A percentile compares a stretch with the other conserved stretches of the same genome.
These are phyloP conservation scores for Cordyceps fumosorosea DNA, from an alignment of 2,329 filamentous ascomycete genomes.

Conservation along the genomic window DNA sequence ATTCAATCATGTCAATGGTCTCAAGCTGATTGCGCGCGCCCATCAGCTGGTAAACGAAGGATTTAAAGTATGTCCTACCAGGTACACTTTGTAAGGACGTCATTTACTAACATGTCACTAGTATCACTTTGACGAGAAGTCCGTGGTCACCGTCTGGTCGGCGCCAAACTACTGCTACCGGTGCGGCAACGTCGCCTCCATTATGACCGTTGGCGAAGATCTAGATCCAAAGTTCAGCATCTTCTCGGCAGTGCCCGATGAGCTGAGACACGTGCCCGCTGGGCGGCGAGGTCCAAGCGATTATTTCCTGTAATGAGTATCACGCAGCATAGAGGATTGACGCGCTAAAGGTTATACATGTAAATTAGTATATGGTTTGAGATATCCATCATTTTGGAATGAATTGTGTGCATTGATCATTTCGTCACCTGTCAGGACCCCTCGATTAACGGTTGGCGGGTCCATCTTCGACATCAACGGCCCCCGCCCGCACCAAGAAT, in stretches of 20 bases:
- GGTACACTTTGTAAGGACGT: neutral
- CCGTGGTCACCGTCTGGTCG: constrained; percentile 96
- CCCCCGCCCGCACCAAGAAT: constrained; percentile 15
- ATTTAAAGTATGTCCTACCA: constrained; percentile 63
- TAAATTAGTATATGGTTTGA: constrained; percentile 36
- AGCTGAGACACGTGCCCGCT: constrained; percentile 71
- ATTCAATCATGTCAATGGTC: constrained; percentile 93
- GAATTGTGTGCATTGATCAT: constrained; percentile 14
- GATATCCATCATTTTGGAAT: constrained; percentile 33
- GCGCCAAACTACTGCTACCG: constrained; percentile 94
- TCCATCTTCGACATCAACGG: neutral
- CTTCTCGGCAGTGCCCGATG: constrained; percentile 82
- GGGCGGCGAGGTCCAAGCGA: constrained; percentile 61
- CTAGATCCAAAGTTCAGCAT: constrained; percentile 88
- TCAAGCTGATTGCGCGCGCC: constrained; percentile 93
- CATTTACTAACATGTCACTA: constrained; percentile 25
- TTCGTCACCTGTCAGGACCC: neutral
- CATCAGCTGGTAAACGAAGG: constrained; percentile 98
- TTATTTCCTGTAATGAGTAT: constrained; percentile 55
- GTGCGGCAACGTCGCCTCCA: constrained; percentile 94
- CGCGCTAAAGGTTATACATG: constrained; percentile 26
- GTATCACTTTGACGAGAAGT: constrained; percentile 93
- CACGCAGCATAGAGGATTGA: constrained; percentile 3
- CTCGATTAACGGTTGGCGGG: neutral
- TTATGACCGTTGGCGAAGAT: constrained; percentile 84